These are phyloP conservation scores for Chrysochromulina tobinii DNA, from an alignment of 78 protist genomes.

Conservation along the genomic window DNA sequence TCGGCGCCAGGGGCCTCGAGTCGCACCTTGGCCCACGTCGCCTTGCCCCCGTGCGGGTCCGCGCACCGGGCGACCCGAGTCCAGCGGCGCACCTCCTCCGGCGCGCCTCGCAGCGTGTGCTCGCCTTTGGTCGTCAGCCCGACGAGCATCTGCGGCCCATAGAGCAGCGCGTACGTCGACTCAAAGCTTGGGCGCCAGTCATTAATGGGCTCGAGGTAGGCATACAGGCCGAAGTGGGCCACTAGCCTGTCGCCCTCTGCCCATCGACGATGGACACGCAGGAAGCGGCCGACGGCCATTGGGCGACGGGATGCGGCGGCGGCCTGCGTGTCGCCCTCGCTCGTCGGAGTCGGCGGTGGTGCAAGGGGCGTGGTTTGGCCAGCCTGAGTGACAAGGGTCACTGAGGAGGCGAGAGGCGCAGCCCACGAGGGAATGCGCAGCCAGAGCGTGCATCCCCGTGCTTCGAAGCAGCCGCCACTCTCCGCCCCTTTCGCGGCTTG, in stretches of 20 bases:
- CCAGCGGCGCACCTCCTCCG: neutral
- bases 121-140: neutral
- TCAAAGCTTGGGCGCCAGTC: neutral
- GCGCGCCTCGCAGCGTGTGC: neutral
- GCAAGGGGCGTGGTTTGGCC: no score
- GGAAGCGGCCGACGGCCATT: neutral
- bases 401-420: neutral
- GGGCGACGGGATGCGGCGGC: neutral
- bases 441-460: no score
- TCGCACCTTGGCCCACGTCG: neutral
- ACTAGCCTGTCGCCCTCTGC: neutral
- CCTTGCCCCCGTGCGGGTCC: neutral
- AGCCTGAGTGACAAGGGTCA: no score
- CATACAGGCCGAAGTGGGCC: neutral
- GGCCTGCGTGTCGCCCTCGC: neutral
- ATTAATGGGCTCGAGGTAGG: neutral
- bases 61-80: neutral
- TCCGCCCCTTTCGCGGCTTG: no score
- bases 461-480: no score
- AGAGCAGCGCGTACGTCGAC: neutral
- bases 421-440: neutral
- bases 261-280: neutral
- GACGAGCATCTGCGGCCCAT: neutral
- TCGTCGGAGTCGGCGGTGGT: neutral
- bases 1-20: neutral